phyloP scores from a whole-genome alignment of 2,329 filamentous ascomycete species.

The Aspergillus clavatus region DNA sequence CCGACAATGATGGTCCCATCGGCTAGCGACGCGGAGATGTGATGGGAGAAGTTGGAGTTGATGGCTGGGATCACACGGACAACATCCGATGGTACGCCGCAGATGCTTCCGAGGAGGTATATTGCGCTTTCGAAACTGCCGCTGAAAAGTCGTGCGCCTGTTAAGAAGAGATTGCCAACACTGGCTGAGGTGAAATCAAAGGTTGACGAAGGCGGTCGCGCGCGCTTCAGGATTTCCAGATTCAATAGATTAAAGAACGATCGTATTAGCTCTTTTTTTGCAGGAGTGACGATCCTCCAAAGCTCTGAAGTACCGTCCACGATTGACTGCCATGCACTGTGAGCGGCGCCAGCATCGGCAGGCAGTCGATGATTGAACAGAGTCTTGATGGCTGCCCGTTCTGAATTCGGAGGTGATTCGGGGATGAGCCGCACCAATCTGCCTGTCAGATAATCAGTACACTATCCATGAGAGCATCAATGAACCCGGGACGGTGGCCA shows the following conservation, averaged over 20 bases:
- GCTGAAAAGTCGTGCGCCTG: slow-evolving; percentile 81
- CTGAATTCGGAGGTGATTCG: slow-evolving; percentile 52
- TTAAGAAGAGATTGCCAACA: slow-evolving; percentile 74
- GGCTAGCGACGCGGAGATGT: slow-evolving; percentile 77
- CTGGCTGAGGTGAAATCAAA: slow-evolving; percentile 75
- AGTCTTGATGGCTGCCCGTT: slow-evolving; percentile 69
- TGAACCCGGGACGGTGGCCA: slow-evolving; percentile 18
- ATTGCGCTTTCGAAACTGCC: slow-evolving; percentile 91
- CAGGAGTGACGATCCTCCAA: slow-evolving; percentile 66
- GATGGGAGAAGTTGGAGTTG: slow-evolving; percentile 91
- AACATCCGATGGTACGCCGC: slow-evolving; percentile 66
- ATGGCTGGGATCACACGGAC: slow-evolving; percentile 82
- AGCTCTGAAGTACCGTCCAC: slow-evolving; percentile 74
- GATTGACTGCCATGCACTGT: slow-evolving; percentile 80
- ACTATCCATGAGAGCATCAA: neutral
- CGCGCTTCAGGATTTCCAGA: slow-evolving; percentile 71
- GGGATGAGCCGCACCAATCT: slow-evolving; percentile 89
- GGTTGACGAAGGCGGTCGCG: slow-evolving; percentile 61
- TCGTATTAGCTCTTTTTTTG: slow-evolving; percentile 71
- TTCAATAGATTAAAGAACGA: slow-evolving; percentile 73
- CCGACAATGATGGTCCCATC: slow-evolving; percentile 78
- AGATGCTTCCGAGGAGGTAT: slow-evolving; percentile 81
- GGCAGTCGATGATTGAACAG: slow-evolving; percentile 87
- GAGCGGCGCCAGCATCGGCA: slow-evolving; percentile 55
- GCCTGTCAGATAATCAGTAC: slow-evolving; percentile 48